Percentiles rank a stretch among this genome's conserved stretches.
Evolutionary conservation across 1,284 basidiomycete genomes (phyloP).

Genomic region (Ganoderma leucocontextum): DNA sequence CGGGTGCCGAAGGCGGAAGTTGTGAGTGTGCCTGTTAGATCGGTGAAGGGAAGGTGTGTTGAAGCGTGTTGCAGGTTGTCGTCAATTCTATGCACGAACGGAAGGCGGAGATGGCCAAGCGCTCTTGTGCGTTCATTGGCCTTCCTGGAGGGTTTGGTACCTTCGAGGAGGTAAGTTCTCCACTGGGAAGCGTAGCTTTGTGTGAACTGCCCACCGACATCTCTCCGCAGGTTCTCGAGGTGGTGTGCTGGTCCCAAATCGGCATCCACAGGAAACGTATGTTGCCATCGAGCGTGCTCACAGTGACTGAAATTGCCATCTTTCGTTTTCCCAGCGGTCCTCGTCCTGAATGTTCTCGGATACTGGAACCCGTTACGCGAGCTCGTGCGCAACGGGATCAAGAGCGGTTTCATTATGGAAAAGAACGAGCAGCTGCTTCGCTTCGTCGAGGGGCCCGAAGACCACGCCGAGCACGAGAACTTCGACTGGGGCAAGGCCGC

Average conservation of each 20-base stretch:
- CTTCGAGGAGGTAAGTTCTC: slow-evolving; percentile 80
- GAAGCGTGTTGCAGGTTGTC: slow-evolving; percentile 57
- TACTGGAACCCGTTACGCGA: slow-evolving; percentile 85
- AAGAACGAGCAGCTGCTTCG: slow-evolving; percentile 66
- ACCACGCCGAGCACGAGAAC: slow-evolving; percentile 59
- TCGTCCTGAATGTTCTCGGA: slow-evolving; percentile 83
- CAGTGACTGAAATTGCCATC: background rate
- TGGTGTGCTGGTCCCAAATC: slow-evolving; percentile 90
- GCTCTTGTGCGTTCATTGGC: slow-evolving; percentile 82
- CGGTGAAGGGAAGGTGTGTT: background rate
- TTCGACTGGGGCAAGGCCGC: slow-evolving; percentile 85
- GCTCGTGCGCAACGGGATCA: slow-evolving; percentile 72
- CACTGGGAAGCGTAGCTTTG: background rate
- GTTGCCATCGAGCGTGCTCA: slow-evolving; percentile 32
- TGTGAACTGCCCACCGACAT: background rate
- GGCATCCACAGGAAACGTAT: slow-evolving; percentile 89
- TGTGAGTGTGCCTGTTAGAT: slow-evolving; percentile 44
- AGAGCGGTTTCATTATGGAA: slow-evolving; percentile 79
- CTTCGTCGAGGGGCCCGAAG: slow-evolving; percentile 77
- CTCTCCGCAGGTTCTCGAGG: slow-evolving; percentile 78
- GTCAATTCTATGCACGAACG: slow-evolving; percentile 93
- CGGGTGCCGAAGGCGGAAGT: slow-evolving; percentile 53
- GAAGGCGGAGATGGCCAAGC: slow-evolving; percentile 87
- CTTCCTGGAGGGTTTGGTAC: slow-evolving; percentile 94
- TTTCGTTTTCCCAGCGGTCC: slow-evolving; percentile 62